Percentiles rank a stretch among this genome's conserved stretches.
phyloP scores from a whole-genome alignment of 2,329 filamentous ascomycete genomes.

The Colletotrichum lupini region DNA sequence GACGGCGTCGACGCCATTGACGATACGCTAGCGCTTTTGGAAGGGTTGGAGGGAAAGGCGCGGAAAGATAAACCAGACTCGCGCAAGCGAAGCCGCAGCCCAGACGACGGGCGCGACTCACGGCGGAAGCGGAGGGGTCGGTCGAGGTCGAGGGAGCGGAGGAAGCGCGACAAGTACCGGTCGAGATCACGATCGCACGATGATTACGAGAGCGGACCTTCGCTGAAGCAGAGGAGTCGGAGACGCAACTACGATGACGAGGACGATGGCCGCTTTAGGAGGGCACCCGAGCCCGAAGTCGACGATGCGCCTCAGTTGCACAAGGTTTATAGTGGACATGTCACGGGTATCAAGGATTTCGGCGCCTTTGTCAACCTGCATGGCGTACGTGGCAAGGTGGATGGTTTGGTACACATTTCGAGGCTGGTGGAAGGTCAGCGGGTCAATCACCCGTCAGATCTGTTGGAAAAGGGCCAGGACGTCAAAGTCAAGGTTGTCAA shows the following conservation, averaged over 20 bases:
- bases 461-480: constrained; percentile 81
- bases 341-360: constrained; percentile 95
- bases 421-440: constrained; percentile 86
- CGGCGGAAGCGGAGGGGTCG: constrained; percentile 53
- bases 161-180: constrained; percentile 47
- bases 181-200: constrained; percentile 53
- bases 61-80: constrained; percentile 52
- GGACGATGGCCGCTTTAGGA: constrained; percentile 69
- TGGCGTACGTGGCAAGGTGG: constrained; percentile 87
- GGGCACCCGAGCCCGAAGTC: constrained; percentile 76
- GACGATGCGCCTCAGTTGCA: constrained; percentile 84
- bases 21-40: constrained; percentile 92
- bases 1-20: constrained; percentile 78
- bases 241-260: constrained; percentile 60
- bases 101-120: constrained; percentile 59
- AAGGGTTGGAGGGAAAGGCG: constrained; percentile 80
- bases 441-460: constrained; percentile 91
- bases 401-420: constrained; percentile 94
- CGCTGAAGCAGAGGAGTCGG: constrained; percentile 43
- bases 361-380: constrained; percentile 94
- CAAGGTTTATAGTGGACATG: constrained; percentile 90
- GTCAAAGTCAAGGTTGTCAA: constrained; percentile 95
- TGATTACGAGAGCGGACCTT: constrained; percentile 58
- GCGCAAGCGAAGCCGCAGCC: constrained; percentile 71
- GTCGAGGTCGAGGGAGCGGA: constrained; percentile 55